phyloP scores from a whole-genome alignment of 805 yeast species.

The Lachancea cidri region DNA sequence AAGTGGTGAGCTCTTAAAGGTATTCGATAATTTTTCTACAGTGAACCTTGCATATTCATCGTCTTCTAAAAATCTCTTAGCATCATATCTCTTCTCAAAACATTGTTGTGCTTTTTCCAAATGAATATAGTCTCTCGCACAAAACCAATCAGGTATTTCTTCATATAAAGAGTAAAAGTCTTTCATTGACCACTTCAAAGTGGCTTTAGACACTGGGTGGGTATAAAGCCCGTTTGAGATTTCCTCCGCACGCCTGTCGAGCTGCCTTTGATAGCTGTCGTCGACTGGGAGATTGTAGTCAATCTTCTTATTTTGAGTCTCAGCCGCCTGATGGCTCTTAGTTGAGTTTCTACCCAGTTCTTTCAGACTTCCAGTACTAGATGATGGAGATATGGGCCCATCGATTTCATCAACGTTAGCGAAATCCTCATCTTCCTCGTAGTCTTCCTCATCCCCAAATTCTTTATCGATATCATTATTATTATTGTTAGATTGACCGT shows the following conservation, averaged over 20 bases:
- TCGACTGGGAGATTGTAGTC: slow-evolving; percentile 35
- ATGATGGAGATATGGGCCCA: slow-evolving; percentile 27
- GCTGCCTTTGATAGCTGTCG: slow-evolving; percentile 30
- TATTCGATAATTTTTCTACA: slow-evolving; percentile 3
- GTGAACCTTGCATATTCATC: slow-evolving; percentile 13
- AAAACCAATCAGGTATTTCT: slow-evolving; percentile 48
- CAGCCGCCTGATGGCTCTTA: slow-evolving; percentile 3
- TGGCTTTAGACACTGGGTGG: slow-evolving; percentile 36
- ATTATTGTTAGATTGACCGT: slow-evolving; percentile 16
- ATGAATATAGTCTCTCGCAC: slow-evolving; percentile 26
- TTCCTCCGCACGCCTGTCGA: slow-evolving; percentile 36
- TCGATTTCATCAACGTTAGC: slow-evolving; percentile 35
- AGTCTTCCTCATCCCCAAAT: slow-evolving; percentile 14
- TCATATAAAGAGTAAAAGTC: slow-evolving; percentile 34
- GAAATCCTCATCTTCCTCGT: slow-evolving; percentile 29
- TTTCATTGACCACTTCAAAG: slow-evolving; percentile 38
- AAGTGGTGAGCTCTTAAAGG: slow-evolving; percentile 4
- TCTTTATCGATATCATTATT: slow-evolving; percentile 32
- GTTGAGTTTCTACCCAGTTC: slow-evolving; percentile 6
- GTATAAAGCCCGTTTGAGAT: slow-evolving; percentile 18
- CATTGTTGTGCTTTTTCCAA: slow-evolving; percentile 14
- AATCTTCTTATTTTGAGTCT: slow-evolving; percentile 1
- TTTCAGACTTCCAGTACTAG: slow-evolving; percentile 10
- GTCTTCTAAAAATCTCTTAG: slow-evolving; percentile 14
- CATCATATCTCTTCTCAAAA: slow-evolving; percentile 13